Conservation (phyloP, 306 rosid species). For the Trifolium dubium region DNA sequence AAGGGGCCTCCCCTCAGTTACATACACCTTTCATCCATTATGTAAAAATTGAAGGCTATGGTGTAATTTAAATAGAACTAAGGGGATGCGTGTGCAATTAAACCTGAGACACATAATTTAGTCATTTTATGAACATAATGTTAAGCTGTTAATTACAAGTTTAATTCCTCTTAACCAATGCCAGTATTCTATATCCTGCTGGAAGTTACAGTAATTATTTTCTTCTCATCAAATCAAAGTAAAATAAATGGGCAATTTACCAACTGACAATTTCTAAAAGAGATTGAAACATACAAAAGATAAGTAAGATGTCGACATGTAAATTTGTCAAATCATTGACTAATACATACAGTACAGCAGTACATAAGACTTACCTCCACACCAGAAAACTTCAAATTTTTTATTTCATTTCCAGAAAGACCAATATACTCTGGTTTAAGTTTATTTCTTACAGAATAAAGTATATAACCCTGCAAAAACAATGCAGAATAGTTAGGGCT, state of each 20-base stretch:
- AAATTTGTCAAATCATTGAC: constrained; percentile 34
- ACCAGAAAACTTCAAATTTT: constrained; percentile 72
- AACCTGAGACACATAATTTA: no score
- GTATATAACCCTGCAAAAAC: constrained; percentile 78
- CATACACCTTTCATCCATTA: no score
- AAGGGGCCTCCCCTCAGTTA: no score
- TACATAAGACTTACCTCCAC: constrained; percentile 75
- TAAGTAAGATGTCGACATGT: constrained; percentile 13
- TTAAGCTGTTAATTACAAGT: no score
- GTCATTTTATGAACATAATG: no score
- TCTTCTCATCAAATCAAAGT: constrained; percentile 23
- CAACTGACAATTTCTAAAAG: constrained; percentile 3
- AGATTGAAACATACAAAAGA: background rate
- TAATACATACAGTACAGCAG: constrained; percentile 12
- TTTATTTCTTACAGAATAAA: constrained; percentile 74
- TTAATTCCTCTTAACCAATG: no score
- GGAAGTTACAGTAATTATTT: background rate
- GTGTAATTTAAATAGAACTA: no score
- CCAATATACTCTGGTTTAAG: constrained; percentile 73
- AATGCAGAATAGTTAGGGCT: constrained; percentile 29
- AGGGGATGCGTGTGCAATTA: no score
- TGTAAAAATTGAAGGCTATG: no score
- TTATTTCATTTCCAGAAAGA: constrained; percentile 68
- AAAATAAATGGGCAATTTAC: constrained; percentile 26
- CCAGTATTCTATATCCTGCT: background rate